A percentile compares a stretch with the other conserved stretches of the same genome.
These are phyloP conservation scores for Tricholoma furcatifolium DNA, from an alignment of 768 basidiomycete species.

Conservation along the genomic window DNA sequence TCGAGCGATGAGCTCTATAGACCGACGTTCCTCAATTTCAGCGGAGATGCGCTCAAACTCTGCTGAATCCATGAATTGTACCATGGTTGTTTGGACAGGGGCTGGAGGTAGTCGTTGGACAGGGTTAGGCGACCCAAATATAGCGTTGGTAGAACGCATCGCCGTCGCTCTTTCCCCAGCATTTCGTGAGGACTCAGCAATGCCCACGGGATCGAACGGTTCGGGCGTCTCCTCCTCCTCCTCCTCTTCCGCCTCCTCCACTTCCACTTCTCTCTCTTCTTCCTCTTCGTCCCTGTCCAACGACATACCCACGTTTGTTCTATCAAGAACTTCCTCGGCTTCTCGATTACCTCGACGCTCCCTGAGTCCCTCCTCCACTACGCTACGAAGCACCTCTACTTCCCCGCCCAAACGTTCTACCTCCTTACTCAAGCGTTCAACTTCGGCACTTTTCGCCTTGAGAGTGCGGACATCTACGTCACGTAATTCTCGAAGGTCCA, in stretches of 20 bases:
- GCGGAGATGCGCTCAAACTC: constrained; percentile 63
- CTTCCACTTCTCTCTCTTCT: constrained; percentile 13
- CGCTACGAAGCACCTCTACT: constrained; percentile 81
- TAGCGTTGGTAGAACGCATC: constrained; percentile 53
- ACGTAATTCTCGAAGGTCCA: constrained; percentile 60
- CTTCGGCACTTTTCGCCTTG: constrained; percentile 61
- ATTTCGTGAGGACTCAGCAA: constrained; percentile 28
- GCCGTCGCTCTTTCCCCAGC: constrained; percentile 48
- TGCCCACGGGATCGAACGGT: constrained; percentile 34
- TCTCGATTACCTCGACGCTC: constrained; percentile 64
- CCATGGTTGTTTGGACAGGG: background rate
- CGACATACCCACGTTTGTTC: constrained; percentile 34
- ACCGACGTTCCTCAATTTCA: constrained; percentile 44
- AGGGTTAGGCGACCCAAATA: constrained; percentile 40
- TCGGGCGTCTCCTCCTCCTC: constrained; percentile 31
- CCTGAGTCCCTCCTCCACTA: constrained; percentile 84
- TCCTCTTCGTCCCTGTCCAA: constrained; percentile 27
- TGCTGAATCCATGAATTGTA: constrained; percentile 50
- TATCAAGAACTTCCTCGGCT: constrained; percentile 21
- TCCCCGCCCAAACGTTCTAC: constrained; percentile 83
- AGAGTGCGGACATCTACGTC: constrained; percentile 61
- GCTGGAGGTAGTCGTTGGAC: constrained; percentile 11
- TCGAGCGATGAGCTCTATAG: constrained; percentile 1
- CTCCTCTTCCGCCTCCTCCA: constrained; percentile 25
- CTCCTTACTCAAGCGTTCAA: constrained; percentile 66